These are phyloP conservation scores for Persicaria tinctoria DNA, from an alignment of 148 eudicot species.

Conservation along the genomic window DNA sequence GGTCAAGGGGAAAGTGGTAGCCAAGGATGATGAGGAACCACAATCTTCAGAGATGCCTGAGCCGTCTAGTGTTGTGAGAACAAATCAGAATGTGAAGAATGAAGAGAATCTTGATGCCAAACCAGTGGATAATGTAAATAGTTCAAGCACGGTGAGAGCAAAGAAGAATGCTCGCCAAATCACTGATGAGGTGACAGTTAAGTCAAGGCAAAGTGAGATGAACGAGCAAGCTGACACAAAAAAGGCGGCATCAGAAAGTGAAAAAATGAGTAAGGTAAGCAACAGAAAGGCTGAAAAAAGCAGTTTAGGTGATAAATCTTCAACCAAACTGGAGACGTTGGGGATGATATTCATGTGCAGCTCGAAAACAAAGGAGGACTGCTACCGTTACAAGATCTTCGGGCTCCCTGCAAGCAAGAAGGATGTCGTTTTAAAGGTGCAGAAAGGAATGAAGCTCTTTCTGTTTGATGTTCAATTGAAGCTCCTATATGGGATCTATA, in stretches of 20 bases:
- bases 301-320: conserved; percentile 15
- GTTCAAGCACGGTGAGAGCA: conserved; percentile 12
- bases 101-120: conserved; percentile 20
- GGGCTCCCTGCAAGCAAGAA: conserved; percentile 87
- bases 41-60: conserved; percentile 10
- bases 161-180: conserved; percentile 18
- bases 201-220: conserved; percentile 1
- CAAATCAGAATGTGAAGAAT: conserved; percentile 5
- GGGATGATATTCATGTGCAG: conserved; percentile 99
- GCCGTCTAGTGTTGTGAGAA: conserved; percentile 8
- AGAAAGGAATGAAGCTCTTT: conserved; percentile 86
- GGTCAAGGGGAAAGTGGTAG: background rate
- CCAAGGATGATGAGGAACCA: background rate
- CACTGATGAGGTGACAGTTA: background rate
- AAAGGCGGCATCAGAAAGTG: background rate
- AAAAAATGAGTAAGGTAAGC: conserved; percentile 4
- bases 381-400: conserved; percentile 60
- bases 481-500: conserved; percentile 85
- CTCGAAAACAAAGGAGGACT: conserved; percentile 83
- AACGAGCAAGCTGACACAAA: background rate
- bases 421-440: conserved; percentile 59
- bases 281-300: conserved; percentile 9
- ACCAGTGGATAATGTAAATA: conserved; percentile 15
- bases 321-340: conserved; percentile 51
- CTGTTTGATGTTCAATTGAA: conserved; percentile 70